phyloP scores from a whole-genome alignment of 2,329 filamentous ascomycete species.

The Paecilomyces dactylethromorphus region DNA sequence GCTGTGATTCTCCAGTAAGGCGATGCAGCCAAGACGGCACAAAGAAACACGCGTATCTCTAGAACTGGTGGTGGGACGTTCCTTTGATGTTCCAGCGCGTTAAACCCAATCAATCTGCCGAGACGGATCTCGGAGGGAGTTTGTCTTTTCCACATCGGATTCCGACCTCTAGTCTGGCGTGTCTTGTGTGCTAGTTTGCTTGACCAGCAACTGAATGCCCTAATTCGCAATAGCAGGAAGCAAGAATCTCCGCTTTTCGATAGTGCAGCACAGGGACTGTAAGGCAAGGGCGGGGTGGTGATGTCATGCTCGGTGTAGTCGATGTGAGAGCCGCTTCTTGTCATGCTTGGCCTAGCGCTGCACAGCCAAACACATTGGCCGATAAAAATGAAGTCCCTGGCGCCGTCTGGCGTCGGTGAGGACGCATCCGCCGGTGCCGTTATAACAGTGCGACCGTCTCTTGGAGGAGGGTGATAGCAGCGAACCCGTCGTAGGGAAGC shows the following conservation, averaged over 20 bases:
- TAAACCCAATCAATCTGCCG: not conserved
- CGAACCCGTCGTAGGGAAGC: not conserved
- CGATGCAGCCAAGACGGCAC: not conserved
- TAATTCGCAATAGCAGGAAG: not conserved
- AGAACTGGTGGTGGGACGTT: not conserved
- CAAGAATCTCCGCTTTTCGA: not conserved
- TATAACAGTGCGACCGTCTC: not conserved
- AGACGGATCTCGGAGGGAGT: not conserved
- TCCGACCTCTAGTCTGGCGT: not conserved
- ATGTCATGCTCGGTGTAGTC: constrained; percentile 1
- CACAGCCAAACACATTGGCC: not conserved
- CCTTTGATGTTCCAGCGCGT: not conserved
- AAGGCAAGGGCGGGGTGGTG: constrained; percentile 2
- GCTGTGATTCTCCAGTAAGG: not conserved
- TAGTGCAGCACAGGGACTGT: not conserved
- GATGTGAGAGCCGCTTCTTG: not conserved
- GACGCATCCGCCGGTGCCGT: not conserved
- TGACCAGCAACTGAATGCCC: not conserved
- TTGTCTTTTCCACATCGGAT: not conserved
- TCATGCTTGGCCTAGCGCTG: not conserved
- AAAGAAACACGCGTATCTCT: not conserved
- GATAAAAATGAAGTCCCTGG: not conserved
- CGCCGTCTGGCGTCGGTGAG: not conserved
- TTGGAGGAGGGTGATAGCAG: not conserved
- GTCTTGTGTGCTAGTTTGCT: not conserved